A percentile compares a stretch with the other conserved stretches of the same genome.
Evolutionary conservation across 306 rosid species (phyloP).

Genomic region (Lathyrus oleraceus): DNA sequence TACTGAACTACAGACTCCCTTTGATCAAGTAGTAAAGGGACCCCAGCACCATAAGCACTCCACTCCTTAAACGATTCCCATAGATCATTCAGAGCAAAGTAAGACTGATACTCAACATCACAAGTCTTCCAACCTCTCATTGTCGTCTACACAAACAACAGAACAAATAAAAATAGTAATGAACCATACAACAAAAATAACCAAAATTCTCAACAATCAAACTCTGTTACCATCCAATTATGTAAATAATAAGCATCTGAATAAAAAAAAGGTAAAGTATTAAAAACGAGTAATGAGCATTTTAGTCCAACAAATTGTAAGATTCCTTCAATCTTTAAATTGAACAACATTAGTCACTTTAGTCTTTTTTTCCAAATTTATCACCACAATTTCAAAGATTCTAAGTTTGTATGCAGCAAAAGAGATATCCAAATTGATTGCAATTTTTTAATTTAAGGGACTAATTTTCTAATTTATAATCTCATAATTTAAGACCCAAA

Average conservation of each 20-base stretch:
- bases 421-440: not conserved
- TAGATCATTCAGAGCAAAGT: conserved; percentile 75
- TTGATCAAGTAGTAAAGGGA: conserved; percentile 71
- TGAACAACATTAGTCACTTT: not conserved
- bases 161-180: conserved; percentile 16
- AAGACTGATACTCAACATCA: conserved; percentile 79
- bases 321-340: not conserved
- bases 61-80: conserved; percentile 90
- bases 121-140: conserved; percentile 82
- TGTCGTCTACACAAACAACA: conserved; percentile 57
- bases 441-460: not conserved
- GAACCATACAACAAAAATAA: conserved; percentile 5
- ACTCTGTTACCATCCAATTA: not conserved
- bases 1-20: conserved; percentile 79
- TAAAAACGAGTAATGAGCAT: not conserved
- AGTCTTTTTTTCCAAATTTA: not conserved
- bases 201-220: not conserved
- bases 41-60: conserved; percentile 96
- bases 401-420: not conserved
- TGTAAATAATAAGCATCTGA: not conserved
- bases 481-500: too few species aligned
- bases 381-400: not conserved
- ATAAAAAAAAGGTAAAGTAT: not conserved
- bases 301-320: not conserved
- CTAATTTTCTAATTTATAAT: not conserved